phyloP scores from a whole-genome alignment of 2,329 filamentous ascomycete genomes.

The Lasiodiplodia sp. region DNA sequence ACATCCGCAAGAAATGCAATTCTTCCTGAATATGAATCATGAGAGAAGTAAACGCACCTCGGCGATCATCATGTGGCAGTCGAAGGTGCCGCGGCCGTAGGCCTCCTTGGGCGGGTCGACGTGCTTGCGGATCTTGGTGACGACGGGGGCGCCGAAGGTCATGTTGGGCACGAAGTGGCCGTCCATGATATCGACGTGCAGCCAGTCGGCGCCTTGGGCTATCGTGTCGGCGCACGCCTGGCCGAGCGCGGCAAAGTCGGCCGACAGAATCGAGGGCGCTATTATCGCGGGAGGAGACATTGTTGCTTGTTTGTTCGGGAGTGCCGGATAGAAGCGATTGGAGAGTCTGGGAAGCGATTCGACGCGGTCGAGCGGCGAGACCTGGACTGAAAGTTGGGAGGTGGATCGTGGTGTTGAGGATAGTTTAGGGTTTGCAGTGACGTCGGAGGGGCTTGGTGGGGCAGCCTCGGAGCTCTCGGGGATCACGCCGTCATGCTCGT shows the following conservation, averaged over 20 bases:
- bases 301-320: slow-evolving; percentile 37
- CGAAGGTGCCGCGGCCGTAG: slow-evolving; percentile 88
- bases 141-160: slow-evolving; percentile 93
- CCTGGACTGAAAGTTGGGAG: not conserved
- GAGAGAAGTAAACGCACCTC: slow-evolving; percentile 66
- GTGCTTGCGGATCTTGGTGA: slow-evolving; percentile 89
- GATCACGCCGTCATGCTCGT: not conserved
- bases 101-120: slow-evolving; percentile 76
- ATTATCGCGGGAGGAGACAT: slow-evolving; percentile 96
- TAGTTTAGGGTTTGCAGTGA: slow-evolving; percentile 12
- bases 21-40: not conserved
- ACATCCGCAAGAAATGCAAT: no score
- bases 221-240: slow-evolving; percentile 88
- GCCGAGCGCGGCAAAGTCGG: slow-evolving; percentile 90
- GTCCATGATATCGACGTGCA: slow-evolving; percentile 70
- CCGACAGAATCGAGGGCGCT: slow-evolving; percentile 96
- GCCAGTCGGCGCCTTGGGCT: slow-evolving; percentile 73
- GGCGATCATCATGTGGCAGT: slow-evolving; percentile 99
- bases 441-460: slow-evolving; percentile 29
- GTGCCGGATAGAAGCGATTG: not conserved
- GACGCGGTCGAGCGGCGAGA: not conserved
- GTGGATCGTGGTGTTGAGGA: not conserved
- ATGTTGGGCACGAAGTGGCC: slow-evolving; percentile 99
- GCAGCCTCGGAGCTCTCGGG: slow-evolving; percentile 13
- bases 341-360: not conserved